A percentile compares a stretch with the other conserved stretches of the same genome.
These are phyloP conservation scores for Talaromyces sp. DNA, from an alignment of 2,329 filamentous ascomycete genomes.

Conservation along the genomic window DNA sequence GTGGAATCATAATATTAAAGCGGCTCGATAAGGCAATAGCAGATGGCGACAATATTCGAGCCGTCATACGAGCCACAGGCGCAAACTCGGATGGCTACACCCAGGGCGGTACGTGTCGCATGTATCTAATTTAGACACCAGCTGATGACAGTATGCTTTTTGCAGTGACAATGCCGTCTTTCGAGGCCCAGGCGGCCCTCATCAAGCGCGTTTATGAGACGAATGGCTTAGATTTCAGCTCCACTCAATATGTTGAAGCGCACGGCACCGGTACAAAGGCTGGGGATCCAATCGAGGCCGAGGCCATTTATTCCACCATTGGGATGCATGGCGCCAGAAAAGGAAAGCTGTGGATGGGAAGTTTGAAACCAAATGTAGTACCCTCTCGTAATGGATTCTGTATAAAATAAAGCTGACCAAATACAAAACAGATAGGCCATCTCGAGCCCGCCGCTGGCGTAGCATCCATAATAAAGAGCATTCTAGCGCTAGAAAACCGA, in stretches of 20 bases:
- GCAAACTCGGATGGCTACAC: slow-evolving; percentile 24
- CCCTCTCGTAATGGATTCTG: too few relatives aligned
- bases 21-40: slow-evolving; percentile 54
- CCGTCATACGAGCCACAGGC: slow-evolving; percentile 27
- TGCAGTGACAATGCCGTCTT: slow-evolving; percentile 21
- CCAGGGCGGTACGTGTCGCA: background rate
- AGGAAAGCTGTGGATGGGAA: slow-evolving; percentile 27
- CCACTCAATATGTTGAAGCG: slow-evolving; percentile 18
- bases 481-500: slow-evolving; percentile 41
- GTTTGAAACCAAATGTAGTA: slow-evolving; percentile 22
- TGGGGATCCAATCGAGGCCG: slow-evolving; percentile 25
- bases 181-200: slow-evolving; percentile 20
- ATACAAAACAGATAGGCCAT: slow-evolving; percentile 40
- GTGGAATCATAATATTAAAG: slow-evolving; percentile 43
- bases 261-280: slow-evolving; percentile 27
- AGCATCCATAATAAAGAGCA: slow-evolving; percentile 47
- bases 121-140: too few relatives aligned
- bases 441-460: slow-evolving; percentile 51
- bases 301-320: slow-evolving; percentile 19
- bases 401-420: too few relatives aligned
- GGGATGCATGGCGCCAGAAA: background rate
- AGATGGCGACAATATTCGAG: slow-evolving; percentile 41
- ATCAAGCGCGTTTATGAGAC: slow-evolving; percentile 17
- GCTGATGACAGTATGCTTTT: too few relatives aligned
- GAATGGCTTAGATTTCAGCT: background rate